These are phyloP conservation scores for Agastache rugosa DNA, from an alignment of 257 asterid genomes.

Conservation along the genomic window DNA sequence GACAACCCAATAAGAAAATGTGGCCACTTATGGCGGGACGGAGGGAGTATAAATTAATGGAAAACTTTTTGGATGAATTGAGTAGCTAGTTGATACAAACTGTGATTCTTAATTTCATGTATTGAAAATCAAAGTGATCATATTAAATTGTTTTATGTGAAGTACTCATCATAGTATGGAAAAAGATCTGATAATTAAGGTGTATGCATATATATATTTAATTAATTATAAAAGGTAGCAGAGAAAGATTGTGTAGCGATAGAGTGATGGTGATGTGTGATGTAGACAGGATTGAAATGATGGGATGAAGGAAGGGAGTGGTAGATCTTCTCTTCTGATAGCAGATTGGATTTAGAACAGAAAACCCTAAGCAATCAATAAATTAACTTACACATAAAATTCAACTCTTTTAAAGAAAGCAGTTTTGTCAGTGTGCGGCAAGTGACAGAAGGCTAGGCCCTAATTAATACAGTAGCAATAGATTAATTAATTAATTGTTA, in stretches of 20 bases:
- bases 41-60: not conserved
- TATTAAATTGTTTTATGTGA: no score
- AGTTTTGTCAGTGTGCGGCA: slow-evolving; percentile 38
- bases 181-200: not conserved
- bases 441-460: not conserved
- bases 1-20: no score
- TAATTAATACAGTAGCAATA: no score
- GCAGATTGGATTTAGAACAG: slow-evolving; percentile 36
- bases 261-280: slow-evolving; percentile 42
- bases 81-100: not conserved
- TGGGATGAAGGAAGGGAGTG: slow-evolving; percentile 43
- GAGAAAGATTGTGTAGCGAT: slow-evolving; percentile 24
- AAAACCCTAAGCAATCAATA: not conserved
- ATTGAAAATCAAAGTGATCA: not conserved
- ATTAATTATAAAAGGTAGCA: not conserved
- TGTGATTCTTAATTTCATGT: not conserved
- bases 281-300: slow-evolving; percentile 43
- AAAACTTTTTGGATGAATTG: not conserved
- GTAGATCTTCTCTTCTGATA: slow-evolving; percentile 51
- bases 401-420: slow-evolving; percentile 25
- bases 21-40: no score
- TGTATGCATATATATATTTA: not conserved
- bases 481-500: slow-evolving; percentile 7
- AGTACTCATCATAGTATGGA: not conserved
- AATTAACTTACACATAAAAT: slow-evolving; percentile 14